Conservation (phyloP, 345 rosid genomes). For the Aquilaria sinensis region DNA sequence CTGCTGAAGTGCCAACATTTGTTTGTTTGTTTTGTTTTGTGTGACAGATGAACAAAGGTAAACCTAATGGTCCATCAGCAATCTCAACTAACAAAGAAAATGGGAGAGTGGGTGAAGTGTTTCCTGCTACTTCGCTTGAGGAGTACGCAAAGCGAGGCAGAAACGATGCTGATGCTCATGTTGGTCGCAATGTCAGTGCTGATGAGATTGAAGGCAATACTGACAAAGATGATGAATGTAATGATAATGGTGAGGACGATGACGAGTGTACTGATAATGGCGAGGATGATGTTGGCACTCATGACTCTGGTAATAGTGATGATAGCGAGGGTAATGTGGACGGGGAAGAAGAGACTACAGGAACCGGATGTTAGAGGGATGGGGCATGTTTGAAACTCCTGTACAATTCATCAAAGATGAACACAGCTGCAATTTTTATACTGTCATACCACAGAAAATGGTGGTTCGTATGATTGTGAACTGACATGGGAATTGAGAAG, state of each 20-base stretch:
- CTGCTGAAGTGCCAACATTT: background rate
- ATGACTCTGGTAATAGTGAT: too few relatives aligned
- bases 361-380: too few relatives aligned
- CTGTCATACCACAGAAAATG: too few relatives aligned
- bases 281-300: slow-evolving; percentile 13
- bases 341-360: too few relatives aligned
- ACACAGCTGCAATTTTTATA: too few relatives aligned
- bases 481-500: too few relatives aligned
- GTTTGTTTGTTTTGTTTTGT: slow-evolving; percentile 2
- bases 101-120: slow-evolving; percentile 53
- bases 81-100: slow-evolving; percentile 35
- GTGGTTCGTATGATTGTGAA: too few relatives aligned
- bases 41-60: slow-evolving; percentile 61
- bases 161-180: slow-evolving; percentile 20
- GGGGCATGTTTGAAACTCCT: too few relatives aligned
- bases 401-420: too few relatives aligned
- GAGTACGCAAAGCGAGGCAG: slow-evolving; percentile 37
- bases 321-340: too few relatives aligned
- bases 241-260: slow-evolving; percentile 23
- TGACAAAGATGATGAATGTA: slow-evolving; percentile 17
- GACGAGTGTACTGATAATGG: slow-evolving; percentile 13
- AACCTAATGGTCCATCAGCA: slow-evolving; percentile 36
- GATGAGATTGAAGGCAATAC: slow-evolving; percentile 10
- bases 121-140: slow-evolving; percentile 54
- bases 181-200: slow-evolving; percentile 15